Evolutionary conservation across 2,329 filamentous ascomycete species (phyloP), one percentile per base, ranked within the genome.

Genomic region (Rutstroemia sp.): DNA sequence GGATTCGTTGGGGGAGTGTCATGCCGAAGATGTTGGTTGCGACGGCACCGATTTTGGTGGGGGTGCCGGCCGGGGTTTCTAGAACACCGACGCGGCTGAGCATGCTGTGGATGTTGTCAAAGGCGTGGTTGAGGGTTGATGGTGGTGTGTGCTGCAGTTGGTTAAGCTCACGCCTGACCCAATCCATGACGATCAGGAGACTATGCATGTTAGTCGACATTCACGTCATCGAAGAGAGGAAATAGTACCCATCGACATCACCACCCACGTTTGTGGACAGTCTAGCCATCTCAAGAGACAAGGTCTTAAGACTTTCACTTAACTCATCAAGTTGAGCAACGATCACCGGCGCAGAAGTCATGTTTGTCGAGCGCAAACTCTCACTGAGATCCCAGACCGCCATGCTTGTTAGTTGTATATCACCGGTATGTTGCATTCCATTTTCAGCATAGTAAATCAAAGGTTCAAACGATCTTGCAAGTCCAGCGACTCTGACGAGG

Each of bases 341-440:
- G 61, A 97, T 96, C 64, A 90, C 84, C 1, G 86, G 84, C 7
- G 88, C 91, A 46, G 89, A 92, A 14, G 89, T 91, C 88, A 96
- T 92, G 69, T 95, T 95, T 58, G 90, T 92, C 5, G 82, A 84
- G 50, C 92, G 83, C 56, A 96, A 88, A 62, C 87, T 95, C 77
- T 96, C 92, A 57, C 90, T 88, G 5, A 97, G 78, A 69, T 97
- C 92, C 89, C 92, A 96, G 25, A 97, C 91, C 0, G 92, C 92
- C 34, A 95, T 86, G 45, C 91, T 89, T 0, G 92, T 96, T 54
- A 94, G 90, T 71, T 95, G 91, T 49, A 97, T 76, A 61, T 95
- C 89, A 57, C 87, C 85, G 42, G 96, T 90, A 68, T 96, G 91
- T 39, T 85, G 81, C 45, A 91, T 85, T 8, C 91, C 91, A 68